These are phyloP conservation scores for Setaria viridis DNA, from an alignment of 202 grass and related monocot species.

Conservation along the genomic window DNA sequence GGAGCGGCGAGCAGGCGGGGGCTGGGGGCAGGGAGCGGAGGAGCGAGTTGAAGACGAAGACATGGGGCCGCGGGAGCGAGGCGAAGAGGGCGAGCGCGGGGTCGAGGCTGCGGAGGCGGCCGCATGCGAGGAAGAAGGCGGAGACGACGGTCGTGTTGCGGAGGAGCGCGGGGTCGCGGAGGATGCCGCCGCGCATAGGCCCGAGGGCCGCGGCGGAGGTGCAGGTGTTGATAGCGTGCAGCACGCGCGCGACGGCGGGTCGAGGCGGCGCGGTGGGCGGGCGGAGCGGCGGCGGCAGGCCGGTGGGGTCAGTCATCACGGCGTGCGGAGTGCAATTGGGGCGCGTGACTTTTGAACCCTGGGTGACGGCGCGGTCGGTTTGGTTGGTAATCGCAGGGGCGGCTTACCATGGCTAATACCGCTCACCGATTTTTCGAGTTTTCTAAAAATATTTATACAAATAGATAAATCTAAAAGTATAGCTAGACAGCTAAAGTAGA, in stretches of 20 bases:
- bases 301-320: constrained; percentile 28
- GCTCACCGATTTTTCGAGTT: no score
- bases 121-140: constrained; percentile 66
- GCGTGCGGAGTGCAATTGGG: not conserved
- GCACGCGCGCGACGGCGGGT: constrained; percentile 33
- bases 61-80: constrained; percentile 61
- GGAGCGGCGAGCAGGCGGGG: constrained; percentile 49
- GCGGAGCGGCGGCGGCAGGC: constrained; percentile 48
- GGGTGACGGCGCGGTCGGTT: no score
- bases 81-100: constrained; percentile 67
- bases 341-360: not conserved
- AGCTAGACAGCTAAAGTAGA: no score
- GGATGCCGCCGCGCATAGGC: constrained; percentile 50
- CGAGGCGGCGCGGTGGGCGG: constrained; percentile 38
- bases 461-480: no score
- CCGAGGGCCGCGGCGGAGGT: constrained; percentile 56
- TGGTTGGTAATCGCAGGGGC: no score
- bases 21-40: constrained; percentile 50
- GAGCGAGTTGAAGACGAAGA: constrained; percentile 76
- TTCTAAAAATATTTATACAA: no score
- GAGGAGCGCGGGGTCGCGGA: constrained; percentile 57
- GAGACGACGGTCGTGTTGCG: constrained; percentile 58
- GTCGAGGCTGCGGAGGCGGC: constrained; percentile 56
- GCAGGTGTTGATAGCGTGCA: constrained; percentile 75
- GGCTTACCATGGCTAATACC: no score